These are phyloP conservation scores for Podaxis sp. DNA, from an alignment of 768 basidiomycete species.

Conservation along the genomic window DNA sequence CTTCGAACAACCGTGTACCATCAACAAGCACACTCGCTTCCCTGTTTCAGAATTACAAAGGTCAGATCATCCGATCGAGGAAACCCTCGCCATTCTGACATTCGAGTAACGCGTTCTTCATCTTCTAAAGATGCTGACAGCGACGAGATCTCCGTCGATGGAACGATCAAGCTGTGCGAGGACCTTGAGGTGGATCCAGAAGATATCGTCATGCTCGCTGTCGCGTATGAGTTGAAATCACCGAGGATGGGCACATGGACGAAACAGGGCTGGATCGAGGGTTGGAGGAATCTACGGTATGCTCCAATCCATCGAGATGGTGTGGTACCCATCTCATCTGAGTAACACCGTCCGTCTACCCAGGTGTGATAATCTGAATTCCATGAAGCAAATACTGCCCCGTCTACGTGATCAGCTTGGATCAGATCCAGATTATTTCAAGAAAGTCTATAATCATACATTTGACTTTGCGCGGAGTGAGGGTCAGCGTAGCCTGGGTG, in stretches of 20 bases:
- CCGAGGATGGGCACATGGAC: conserved; percentile 72
- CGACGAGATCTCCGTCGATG: conserved; percentile 71
- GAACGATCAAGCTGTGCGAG: conserved; percentile 74
- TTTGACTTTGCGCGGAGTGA: conserved; percentile 77
- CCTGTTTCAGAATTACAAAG: conserved; percentile 71
- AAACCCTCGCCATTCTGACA: neutral
- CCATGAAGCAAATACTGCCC: conserved; percentile 56
- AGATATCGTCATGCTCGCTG: conserved; percentile 76
- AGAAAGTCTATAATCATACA: conserved; percentile 73
- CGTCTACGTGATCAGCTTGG: conserved; percentile 58
- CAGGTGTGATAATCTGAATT: conserved; percentile 65
- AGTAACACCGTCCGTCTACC: neutral
- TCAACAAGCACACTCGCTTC: conserved; percentile 53
- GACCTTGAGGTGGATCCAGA: conserved; percentile 72
- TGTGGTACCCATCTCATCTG: neutral
- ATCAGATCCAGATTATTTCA: conserved; percentile 69
- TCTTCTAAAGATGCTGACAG: conserved; percentile 46
- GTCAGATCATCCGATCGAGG: conserved; percentile 29
- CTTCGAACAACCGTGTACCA: conserved; percentile 25
- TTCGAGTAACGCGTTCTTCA: conserved; percentile 6
- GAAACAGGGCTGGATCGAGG: conserved; percentile 71
- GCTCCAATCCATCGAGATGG: conserved; percentile 21
- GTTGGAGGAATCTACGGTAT: conserved; percentile 74
- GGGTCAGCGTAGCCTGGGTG: conserved; percentile 80
- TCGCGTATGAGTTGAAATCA: conserved; percentile 81